Conservation (phyloP, 2,329 filamentous ascomycete genomes). For the Neopestalotiopsis sp. region DNA sequence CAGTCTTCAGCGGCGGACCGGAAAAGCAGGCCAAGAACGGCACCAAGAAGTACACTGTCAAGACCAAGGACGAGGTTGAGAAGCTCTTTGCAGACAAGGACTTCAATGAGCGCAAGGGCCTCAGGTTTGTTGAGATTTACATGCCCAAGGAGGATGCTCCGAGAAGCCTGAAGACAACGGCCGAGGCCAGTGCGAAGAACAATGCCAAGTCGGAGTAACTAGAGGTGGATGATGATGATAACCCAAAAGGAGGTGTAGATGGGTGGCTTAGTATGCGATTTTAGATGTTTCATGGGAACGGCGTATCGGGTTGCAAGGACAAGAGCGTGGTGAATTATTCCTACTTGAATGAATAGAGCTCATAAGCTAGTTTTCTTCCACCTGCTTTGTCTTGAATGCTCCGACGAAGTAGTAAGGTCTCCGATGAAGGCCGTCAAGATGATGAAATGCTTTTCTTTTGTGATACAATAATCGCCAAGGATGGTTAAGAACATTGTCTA, state of each 20-base stretch:
- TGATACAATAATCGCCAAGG: too few species aligned
- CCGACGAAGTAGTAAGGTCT: too few species aligned
- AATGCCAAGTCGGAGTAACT: conserved; percentile 52
- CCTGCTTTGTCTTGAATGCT: too few species aligned
- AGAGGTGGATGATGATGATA: not conserved
- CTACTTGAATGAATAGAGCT: not conserved
- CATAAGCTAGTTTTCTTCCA: too few species aligned
- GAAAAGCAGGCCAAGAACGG: conserved; percentile 43
- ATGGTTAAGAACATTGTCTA: too few species aligned
- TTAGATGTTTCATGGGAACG: not conserved
- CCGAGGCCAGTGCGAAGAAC: conserved; percentile 70
- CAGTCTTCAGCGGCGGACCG: conserved; percentile 66
- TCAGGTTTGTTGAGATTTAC: conserved; percentile 81
- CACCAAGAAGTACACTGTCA: conserved; percentile 68
- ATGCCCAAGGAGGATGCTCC: conserved; percentile 84
- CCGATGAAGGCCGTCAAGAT: not conserved
- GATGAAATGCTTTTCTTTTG: not conserved
- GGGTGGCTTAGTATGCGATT: not conserved
- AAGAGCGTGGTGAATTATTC: not conserved
- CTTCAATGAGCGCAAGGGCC: conserved; percentile 61
- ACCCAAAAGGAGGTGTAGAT: not conserved
- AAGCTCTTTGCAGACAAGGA: conserved; percentile 65
- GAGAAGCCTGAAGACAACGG: conserved; percentile 69
- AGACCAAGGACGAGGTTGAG: conserved; percentile 72
- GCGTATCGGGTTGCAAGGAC: not conserved